Percentiles rank a stretch among this genome's conserved stretches.
Evolutionary conservation across 176 grass and related monocot species (phyloP).

Genomic region (Carex pumila): DNA sequence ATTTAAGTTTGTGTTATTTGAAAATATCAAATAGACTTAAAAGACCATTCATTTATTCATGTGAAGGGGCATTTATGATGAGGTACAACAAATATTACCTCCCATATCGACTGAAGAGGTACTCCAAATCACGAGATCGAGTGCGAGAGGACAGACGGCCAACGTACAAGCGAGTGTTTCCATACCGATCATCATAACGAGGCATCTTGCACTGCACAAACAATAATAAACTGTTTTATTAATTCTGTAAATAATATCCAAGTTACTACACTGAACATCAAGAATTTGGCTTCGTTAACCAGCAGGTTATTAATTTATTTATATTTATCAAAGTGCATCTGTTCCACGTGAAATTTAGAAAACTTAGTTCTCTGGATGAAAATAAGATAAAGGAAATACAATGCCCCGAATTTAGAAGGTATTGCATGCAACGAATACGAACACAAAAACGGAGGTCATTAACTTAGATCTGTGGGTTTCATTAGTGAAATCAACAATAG

Average conservation of each 20-base stretch:
- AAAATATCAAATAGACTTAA: background rate
- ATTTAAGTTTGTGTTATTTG: background rate
- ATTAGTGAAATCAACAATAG: background rate
- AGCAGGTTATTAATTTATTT: background rate
- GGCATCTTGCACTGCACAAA: conserved; percentile 74
- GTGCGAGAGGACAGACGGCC: conserved; percentile 68
- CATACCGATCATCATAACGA: conserved; percentile 80
- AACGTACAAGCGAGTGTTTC: conserved; percentile 69
- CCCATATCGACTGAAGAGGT: conserved; percentile 88
- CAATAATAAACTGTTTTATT: conserved; percentile 3
- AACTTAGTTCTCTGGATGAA: background rate
- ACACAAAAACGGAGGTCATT: background rate
- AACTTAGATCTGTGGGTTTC: background rate
- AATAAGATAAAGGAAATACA: background rate
- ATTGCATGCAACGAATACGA: background rate
- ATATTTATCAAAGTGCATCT: background rate
- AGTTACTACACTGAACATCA: background rate
- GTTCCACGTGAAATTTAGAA: background rate
- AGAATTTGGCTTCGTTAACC: background rate
- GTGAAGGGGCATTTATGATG: background rate
- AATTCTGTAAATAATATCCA: background rate
- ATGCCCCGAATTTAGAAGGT: background rate
- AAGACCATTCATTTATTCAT: background rate
- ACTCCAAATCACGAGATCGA: conserved; percentile 79
- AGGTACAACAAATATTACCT: conserved; percentile 39